Evolutionary conservation across 768 basidiomycete genomes (phyloP).

Genomic region (Mycena floridula): DNA sequence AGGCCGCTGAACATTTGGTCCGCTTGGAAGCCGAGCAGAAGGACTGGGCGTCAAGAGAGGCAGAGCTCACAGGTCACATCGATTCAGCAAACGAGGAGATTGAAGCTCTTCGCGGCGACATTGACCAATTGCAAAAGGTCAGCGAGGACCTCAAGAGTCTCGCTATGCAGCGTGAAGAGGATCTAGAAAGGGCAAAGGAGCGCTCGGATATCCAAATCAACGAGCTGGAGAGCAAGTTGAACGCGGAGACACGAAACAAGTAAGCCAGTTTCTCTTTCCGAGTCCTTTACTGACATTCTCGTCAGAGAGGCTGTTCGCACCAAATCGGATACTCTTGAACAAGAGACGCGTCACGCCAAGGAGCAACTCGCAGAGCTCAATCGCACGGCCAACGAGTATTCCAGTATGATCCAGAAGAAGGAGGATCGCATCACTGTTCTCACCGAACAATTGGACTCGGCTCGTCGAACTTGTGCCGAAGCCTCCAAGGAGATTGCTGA

Average conservation of each 20-base stretch:
- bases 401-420: slow-evolving; percentile 68
- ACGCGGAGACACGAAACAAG: slow-evolving; percentile 59
- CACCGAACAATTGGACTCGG: slow-evolving; percentile 42
- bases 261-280: slow-evolving; percentile 24
- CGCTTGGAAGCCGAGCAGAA: slow-evolving; percentile 74
- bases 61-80: slow-evolving; percentile 53
- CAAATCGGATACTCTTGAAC: slow-evolving; percentile 57
- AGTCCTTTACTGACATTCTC: slow-evolving; percentile 1
- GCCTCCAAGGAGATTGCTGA: slow-evolving; percentile 58
- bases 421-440: slow-evolving; percentile 63
- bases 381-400: slow-evolving; percentile 72
- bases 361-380: slow-evolving; percentile 74
- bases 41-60: slow-evolving; percentile 59
- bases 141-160: slow-evolving; percentile 67
- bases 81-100: slow-evolving; percentile 53
- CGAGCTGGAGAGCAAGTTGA: slow-evolving; percentile 69
- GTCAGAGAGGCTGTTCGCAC: slow-evolving; percentile 57
- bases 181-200: slow-evolving; percentile 67
- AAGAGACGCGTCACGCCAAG: slow-evolving; percentile 63
- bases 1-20: slow-evolving; percentile 83
- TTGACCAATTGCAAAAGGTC: slow-evolving; percentile 57
- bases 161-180: slow-evolving; percentile 73
- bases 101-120: slow-evolving; percentile 48
- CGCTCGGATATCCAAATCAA: slow-evolving; percentile 56
- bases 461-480: slow-evolving; percentile 48